These are phyloP conservation scores for Articulospora tetracladia DNA, from an alignment of 495 filamentous ascomycete species.

Conservation along the genomic window DNA sequence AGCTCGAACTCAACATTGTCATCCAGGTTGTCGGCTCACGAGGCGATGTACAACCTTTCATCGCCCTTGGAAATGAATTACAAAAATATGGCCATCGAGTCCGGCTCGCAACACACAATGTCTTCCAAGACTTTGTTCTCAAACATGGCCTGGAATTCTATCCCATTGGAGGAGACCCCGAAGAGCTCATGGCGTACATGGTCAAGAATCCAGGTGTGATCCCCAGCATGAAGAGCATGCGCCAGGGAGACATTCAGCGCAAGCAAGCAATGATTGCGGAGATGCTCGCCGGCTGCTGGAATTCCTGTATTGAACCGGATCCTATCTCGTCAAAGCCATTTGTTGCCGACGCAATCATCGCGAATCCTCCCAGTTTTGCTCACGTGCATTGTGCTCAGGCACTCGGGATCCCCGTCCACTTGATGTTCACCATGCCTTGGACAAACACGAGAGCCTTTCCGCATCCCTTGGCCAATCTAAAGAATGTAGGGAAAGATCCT, in stretches of 20 bases:
- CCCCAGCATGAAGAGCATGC: slow-evolving; percentile 42
- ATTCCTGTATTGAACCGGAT: slow-evolving; percentile 56
- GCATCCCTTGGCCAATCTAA: slow-evolving; percentile 49
- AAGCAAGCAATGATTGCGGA: slow-evolving; percentile 46
- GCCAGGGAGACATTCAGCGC: slow-evolving; percentile 39
- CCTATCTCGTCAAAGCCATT: slow-evolving; percentile 46
- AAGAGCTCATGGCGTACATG: slow-evolving; percentile 34
- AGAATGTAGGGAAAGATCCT: slow-evolving; percentile 31
- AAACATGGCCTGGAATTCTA: slow-evolving; percentile 55
- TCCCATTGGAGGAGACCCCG: slow-evolving; percentile 59
- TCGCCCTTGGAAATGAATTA: slow-evolving; percentile 49
- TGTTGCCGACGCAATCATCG: slow-evolving; percentile 64
- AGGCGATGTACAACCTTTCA: slow-evolving; percentile 59
- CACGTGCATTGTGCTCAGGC: slow-evolving; percentile 63
- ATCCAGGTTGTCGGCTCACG: slow-evolving; percentile 22
- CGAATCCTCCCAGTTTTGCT: slow-evolving; percentile 64
- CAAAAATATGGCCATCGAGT: slow-evolving; percentile 53
- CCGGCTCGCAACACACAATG: slow-evolving; percentile 60
- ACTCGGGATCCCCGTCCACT: slow-evolving; percentile 56
- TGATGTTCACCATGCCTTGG: slow-evolving; percentile 66
- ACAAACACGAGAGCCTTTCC: slow-evolving; percentile 52
- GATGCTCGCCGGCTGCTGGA: slow-evolving; percentile 61
- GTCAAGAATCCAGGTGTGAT: slow-evolving; percentile 52
- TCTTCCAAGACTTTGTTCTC: slow-evolving; percentile 54
- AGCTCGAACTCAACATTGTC: slow-evolving; percentile 15